Evolutionary conservation across 2,329 filamentous ascomycete genomes (phyloP).

Genomic region (Pseudocercospora musae): DNA sequence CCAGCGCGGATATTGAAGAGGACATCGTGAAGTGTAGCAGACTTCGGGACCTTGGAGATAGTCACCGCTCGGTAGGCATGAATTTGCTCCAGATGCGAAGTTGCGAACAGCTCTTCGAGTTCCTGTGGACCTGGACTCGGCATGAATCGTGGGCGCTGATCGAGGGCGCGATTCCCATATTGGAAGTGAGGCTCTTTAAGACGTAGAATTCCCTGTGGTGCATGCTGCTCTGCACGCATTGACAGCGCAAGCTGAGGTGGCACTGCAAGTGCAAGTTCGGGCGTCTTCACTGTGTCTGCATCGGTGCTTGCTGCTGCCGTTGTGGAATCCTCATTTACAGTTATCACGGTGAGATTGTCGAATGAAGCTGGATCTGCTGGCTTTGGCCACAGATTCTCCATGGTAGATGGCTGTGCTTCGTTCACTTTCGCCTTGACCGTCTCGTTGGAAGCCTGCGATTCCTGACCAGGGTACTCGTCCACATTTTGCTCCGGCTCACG

Average conservation of each 20-base stretch:
- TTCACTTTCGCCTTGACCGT: neutral
- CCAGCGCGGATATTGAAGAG: slow-evolving; percentile 24
- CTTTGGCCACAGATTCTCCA: neutral
- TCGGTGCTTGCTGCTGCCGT: neutral
- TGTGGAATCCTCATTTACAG: neutral
- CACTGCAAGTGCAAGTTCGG: neutral
- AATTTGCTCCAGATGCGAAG: neutral
- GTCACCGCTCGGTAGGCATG: slow-evolving; percentile 20
- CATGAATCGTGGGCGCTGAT: neutral
- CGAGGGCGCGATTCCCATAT: neutral
- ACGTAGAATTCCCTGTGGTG: neutral
- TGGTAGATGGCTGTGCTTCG: neutral
- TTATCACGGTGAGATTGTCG: neutral
- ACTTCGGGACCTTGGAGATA: slow-evolving; percentile 23
- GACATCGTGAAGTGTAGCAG: slow-evolving; percentile 20
- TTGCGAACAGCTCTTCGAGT: slow-evolving; percentile 11
- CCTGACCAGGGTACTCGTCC: neutral
- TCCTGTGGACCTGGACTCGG: neutral
- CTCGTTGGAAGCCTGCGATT: neutral
- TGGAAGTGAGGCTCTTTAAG: neutral
- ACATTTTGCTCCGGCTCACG: neutral
- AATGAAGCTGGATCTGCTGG: neutral
- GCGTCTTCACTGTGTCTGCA: neutral
- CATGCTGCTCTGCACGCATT: neutral
- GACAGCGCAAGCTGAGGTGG: neutral